These are phyloP conservation scores for Symbiodinium natans DNA, from an alignment of 73 alveolate species.

Conservation along the genomic window DNA sequence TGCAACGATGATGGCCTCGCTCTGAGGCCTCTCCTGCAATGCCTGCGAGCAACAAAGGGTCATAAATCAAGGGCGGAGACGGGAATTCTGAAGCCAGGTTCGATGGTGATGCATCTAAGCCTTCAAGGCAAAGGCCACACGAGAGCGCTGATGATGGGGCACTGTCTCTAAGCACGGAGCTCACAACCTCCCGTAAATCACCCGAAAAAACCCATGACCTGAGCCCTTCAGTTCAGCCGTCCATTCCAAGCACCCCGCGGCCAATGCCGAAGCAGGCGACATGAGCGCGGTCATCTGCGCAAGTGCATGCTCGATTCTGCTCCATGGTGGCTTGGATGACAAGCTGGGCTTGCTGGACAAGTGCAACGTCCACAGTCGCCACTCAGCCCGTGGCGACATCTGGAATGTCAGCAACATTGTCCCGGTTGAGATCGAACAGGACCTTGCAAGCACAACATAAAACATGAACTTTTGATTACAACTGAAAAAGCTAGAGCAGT, in stretches of 20 bases:
- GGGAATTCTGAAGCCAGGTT: too few relatives aligned
- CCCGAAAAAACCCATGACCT: not conserved
- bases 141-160: not conserved
- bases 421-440: constrained; percentile 57
- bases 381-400: constrained; percentile 24
- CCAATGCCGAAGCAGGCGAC: constrained; percentile 66
- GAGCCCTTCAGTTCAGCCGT: not conserved
- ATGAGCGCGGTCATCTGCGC: constrained; percentile 37
- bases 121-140: too few relatives aligned
- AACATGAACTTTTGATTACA: too few relatives aligned
- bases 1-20: not conserved
- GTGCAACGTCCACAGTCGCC: not conserved
- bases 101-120: not conserved
- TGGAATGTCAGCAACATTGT: constrained; percentile 75
- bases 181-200: not conserved
- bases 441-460: constrained; percentile 39
- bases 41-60: not conserved
- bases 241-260: not conserved
- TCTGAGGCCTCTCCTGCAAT: not conserved
- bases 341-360: too few relatives aligned
- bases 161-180: not conserved
- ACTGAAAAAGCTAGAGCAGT: too few relatives aligned
- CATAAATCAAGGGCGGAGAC: not conserved
- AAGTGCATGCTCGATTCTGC: not conserved
- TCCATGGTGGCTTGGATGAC: too few relatives aligned